A percentile compares a stretch with the other conserved stretches of the same genome.
Evolutionary conservation across 1,139 yeast species (phyloP).

Genomic region (Insectozyma bohioensis): DNA sequence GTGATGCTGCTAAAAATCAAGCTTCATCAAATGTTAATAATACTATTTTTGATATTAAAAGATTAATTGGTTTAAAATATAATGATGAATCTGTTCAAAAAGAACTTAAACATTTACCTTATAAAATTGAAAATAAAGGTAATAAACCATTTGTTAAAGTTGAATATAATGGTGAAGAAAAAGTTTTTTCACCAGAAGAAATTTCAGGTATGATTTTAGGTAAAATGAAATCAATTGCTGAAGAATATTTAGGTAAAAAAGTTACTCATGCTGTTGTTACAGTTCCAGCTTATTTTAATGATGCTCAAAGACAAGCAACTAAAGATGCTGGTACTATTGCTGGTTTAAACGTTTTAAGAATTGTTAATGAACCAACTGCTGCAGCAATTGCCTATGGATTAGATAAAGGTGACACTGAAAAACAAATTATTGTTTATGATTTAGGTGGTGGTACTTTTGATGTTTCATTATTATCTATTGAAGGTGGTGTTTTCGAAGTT

Average conservation of each 20-base stretch:
- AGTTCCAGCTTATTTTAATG: slow-evolving; percentile 97
- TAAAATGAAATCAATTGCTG: slow-evolving; percentile 92
- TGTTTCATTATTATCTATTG: slow-evolving; percentile 50
- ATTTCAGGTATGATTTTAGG: slow-evolving; percentile 88
- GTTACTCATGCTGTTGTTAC: slow-evolving; percentile 95
- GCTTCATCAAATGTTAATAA: slow-evolving; percentile 79
- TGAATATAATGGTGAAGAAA: slow-evolving; percentile 63
- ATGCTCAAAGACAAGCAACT: slow-evolving; percentile 98
- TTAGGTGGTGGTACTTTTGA: slow-evolving; percentile 59
- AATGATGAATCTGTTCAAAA: slow-evolving; percentile 75
- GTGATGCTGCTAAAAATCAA: slow-evolving; percentile 95
- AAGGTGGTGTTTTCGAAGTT: slow-evolving; percentile 55
- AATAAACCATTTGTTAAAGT: slow-evolving; percentile 84
- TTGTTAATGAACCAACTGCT: slow-evolving; percentile 97
- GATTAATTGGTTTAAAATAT: slow-evolving; percentile 80
- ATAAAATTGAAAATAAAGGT: slow-evolving; percentile 60
- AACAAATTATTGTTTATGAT: slow-evolving; percentile 51
- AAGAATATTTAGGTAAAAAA: slow-evolving; percentile 83
- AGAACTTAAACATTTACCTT: slow-evolving; percentile 83
- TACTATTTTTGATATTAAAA: slow-evolving; percentile 83
- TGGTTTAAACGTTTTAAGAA: slow-evolving; percentile 90
- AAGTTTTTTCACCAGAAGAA: slow-evolving; percentile 84
- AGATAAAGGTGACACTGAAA: slow-evolving; percentile 65
- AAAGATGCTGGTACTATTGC: slow-evolving; percentile 98
- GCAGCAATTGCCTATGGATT: slow-evolving; percentile 98